These are phyloP conservation scores for grape (Vitis vinifera) DNA, from an alignment of 164 flowering plant genomes.

Conservation along the genomic window DNA sequence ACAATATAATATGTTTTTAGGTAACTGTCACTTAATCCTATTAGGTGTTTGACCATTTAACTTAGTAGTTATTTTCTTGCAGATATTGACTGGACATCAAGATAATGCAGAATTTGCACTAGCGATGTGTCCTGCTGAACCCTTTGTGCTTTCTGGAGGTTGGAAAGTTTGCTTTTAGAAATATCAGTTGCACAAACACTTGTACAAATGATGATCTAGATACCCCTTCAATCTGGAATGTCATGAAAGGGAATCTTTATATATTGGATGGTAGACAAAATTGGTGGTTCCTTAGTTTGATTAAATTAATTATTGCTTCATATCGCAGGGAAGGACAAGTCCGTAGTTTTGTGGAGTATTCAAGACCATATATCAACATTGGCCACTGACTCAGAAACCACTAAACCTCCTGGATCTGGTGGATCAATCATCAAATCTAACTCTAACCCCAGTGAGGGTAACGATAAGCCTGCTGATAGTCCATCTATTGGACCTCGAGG, in stretches of 20 bases:
- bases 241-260: background rate
- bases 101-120: slow-evolving; percentile 99
- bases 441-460: slow-evolving; percentile 41
- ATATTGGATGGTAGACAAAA: background rate
- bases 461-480: slow-evolving; percentile 51
- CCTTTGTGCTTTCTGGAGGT: slow-evolving; percentile 99
- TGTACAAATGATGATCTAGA: background rate
- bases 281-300: background rate
- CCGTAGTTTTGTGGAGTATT: slow-evolving; percentile 94
- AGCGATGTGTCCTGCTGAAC: slow-evolving; percentile 93
- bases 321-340: slow-evolving; percentile 85
- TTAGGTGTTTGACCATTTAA: background rate
- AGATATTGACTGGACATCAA: slow-evolving; percentile 93
- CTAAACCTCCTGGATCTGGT: slow-evolving; percentile 57
- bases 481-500: slow-evolving; percentile 78
- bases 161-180: background rate
- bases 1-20: background rate
- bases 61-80: slow-evolving; percentile 23
- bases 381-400: slow-evolving; percentile 49
- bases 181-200: background rate
- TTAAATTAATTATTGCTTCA: background rate
- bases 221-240: background rate
- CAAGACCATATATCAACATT: slow-evolving; percentile 79
- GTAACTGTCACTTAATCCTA: background rate
- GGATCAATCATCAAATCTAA: slow-evolving; percentile 49